These are phyloP conservation scores for Erythrophleum fordii DNA, from an alignment of 306 rosid species.

Conservation along the genomic window DNA sequence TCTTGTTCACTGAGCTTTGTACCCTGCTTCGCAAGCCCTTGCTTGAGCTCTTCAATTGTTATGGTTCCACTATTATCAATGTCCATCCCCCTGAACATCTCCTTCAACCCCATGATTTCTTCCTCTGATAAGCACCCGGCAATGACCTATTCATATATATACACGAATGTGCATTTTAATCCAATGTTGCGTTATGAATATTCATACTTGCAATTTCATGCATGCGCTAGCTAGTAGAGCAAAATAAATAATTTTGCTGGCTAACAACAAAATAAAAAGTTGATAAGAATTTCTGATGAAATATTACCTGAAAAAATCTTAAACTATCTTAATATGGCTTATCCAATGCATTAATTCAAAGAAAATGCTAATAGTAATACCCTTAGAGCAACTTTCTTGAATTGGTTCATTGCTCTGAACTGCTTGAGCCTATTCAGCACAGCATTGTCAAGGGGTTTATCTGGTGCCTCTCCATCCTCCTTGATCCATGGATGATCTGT, in stretches of 20 bases:
- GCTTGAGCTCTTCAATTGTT: constrained; percentile 96
- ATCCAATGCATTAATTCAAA: background rate
- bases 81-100: constrained; percentile 91
- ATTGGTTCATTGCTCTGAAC: constrained; percentile 95
- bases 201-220: background rate
- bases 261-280: no score
- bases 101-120: constrained; percentile 96
- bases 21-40: constrained; percentile 95
- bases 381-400: constrained; percentile 95
- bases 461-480: constrained; percentile 99
- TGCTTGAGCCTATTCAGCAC: constrained; percentile 94
- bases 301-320: no score
- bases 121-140: constrained; percentile 98
- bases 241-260: no score
- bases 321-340: no score
- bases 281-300: no score
- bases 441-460: constrained; percentile 93
- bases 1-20: constrained; percentile 83
- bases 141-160: constrained; percentile 60
- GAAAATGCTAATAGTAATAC: constrained; percentile 39
- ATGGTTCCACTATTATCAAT: constrained; percentile 96
- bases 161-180: background rate
- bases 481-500: constrained; percentile 95
- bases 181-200: background rate
- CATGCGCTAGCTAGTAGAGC: background rate